phyloP scores from a whole-genome alignment of 805 yeast species.

The Komagataella phaffii region DNA sequence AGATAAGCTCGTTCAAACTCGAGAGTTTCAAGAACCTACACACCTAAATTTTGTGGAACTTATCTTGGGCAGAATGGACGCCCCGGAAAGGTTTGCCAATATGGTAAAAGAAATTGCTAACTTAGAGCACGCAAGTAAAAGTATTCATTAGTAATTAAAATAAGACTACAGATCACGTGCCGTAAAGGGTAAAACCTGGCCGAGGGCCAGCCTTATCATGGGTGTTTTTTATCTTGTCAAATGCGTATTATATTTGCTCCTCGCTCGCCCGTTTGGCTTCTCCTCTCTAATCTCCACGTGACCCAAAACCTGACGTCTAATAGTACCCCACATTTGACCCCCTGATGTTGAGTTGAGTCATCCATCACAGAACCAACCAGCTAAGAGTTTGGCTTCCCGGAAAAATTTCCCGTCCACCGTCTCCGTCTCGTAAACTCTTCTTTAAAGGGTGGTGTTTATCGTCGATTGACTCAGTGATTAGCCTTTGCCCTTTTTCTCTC shows the following conservation, averaged over 20 bases:
- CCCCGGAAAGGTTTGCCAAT: constrained; percentile 38
- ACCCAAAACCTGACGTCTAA: not conserved
- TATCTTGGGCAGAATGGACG: constrained; percentile 43
- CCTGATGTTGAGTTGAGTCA: not conserved
- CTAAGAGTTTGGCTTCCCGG: not conserved
- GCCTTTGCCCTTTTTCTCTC: not conserved
- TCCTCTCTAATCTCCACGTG: not conserved
- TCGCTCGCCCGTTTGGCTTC: not conserved
- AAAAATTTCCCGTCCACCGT: not conserved
- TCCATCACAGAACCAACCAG: not conserved
- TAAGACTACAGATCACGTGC: no score
- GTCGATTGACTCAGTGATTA: not conserved
- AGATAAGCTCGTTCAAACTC: constrained; percentile 11
- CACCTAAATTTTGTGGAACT: constrained; percentile 34
- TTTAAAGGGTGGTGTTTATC: not conserved
- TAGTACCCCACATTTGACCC: not conserved
- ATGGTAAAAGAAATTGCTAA: constrained; percentile 9
- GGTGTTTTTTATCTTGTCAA: no score
- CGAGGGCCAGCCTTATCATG: no score
- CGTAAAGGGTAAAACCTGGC: no score
- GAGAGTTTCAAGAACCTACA: constrained; percentile 4
- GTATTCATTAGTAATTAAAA: no score
- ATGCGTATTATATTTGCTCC: not conserved
- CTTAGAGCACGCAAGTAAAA: not conserved
- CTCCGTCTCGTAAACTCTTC: not conserved